Evolutionary conservation across 1,139 yeast species (phyloP), one percentile per base, ranked within the genome.

Genomic region (Spencermartinsiella ligniputridi): DNA sequence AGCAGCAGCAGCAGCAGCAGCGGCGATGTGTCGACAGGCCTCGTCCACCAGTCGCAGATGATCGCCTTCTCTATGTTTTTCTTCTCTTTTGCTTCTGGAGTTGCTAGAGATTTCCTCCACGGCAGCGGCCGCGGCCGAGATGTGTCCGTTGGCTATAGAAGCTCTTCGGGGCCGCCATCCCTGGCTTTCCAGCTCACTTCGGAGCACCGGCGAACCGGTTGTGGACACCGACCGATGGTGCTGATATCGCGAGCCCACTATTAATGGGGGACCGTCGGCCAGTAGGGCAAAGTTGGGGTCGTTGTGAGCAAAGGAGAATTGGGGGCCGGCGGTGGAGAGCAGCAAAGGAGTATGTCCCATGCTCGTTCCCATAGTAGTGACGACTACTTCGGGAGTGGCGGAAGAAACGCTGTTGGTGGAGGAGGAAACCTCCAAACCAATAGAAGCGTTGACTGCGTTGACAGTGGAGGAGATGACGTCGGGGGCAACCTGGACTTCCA

Each of bases 11-110:
- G 82, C 85, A 2, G 94, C 95, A 20, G 94, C 94, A 38, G 81
- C 71, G 0, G 94, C 92, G 60, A 85, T 81, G 62, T 84, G 92
- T 51, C 92, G 78, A 61, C 95, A 85, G 1, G 95, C 94, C 55
- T 83, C 76, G 58, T 82, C 86, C 20, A 84, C 88, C 32, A 85
- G 70, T 47, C 83, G 72, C 53, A 80, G 73, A 58, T 84, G 92
- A 56, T 83, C 89, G 5, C 62, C 58, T 21, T 54, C 57, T 27
- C 41, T 27, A 16, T 40, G 44, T 29, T 37, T 37, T 5, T 40
- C 21, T 8, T 37, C 21, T 3, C 18, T 17, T n/a, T 37, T 41
- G 11, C 18, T 12, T 15, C 20, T 40, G 40, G 76, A 68, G 56
- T 25, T 53, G 55, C 11, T 50, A 49, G 41, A 33, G 37, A 56